These are phyloP conservation scores for Bipolaris cookei DNA, from an alignment of 2,329 filamentous ascomycete genomes.

Conservation along the genomic window DNA sequence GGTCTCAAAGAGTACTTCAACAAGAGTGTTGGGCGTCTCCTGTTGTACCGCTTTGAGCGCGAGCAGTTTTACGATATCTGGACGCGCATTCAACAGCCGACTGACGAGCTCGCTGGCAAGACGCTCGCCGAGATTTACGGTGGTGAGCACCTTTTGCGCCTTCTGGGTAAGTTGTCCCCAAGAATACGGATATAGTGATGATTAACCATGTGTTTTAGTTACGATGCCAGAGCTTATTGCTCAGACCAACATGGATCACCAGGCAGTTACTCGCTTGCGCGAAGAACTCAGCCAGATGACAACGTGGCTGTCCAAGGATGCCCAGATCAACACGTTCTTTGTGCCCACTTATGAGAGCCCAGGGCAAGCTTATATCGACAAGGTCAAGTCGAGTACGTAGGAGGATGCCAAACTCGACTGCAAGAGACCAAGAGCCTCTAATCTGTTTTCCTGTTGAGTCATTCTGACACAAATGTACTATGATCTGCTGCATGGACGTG, in stretches of 20 bases:
- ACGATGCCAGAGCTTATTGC: conserved; percentile 91
- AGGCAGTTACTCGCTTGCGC: conserved; percentile 84
- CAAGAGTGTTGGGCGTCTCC: conserved; percentile 81
- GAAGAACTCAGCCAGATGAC: conserved; percentile 89
- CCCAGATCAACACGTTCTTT: conserved; percentile 77
- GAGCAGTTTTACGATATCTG: conserved; percentile 82
- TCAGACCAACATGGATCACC: conserved; percentile 97
- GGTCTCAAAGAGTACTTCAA: conserved; percentile 95
- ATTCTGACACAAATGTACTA: conserved; percentile 21
- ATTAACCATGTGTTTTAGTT: conserved; percentile 60
- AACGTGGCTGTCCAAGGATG: conserved; percentile 75
- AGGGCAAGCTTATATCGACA: conserved; percentile 73
- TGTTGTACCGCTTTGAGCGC: conserved; percentile 94
- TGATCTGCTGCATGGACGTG: conserved; percentile 20
- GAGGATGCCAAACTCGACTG: not conserved
- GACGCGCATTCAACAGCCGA: conserved; percentile 68
- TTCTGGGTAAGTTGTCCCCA: conserved; percentile 73
- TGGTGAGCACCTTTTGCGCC: conserved; percentile 85
- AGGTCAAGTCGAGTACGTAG: conserved; percentile 56
- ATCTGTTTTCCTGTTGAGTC: not conserved
- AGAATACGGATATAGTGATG: not conserved
- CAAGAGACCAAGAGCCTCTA: not conserved
- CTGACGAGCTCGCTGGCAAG: conserved; percentile 72
- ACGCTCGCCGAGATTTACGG: conserved; percentile 83
- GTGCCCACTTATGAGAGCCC: conserved; percentile 76